phyloP scores from a whole-genome alignment of 2,329 filamentous ascomycete species.

The Penicillium sp. region DNA sequence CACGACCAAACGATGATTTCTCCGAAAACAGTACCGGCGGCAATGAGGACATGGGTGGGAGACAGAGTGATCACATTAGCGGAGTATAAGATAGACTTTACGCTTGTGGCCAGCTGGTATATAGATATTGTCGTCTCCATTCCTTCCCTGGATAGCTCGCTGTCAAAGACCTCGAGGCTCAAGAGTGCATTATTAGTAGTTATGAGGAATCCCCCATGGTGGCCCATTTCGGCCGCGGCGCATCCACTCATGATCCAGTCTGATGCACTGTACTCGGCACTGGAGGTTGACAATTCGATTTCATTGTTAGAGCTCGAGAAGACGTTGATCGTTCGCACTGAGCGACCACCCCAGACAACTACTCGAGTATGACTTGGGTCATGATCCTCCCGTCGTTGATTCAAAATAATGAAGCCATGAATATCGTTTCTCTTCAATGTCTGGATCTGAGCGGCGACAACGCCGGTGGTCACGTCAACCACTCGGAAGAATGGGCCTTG shows the following conservation, averaged over 20 bases:
- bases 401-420: slow-evolving; percentile 37
- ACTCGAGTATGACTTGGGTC: slow-evolving; percentile 20
- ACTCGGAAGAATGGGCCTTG: slow-evolving; percentile 38
- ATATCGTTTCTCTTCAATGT: slow-evolving; percentile 39
- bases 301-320: slow-evolving; percentile 19
- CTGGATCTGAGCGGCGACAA: slow-evolving; percentile 28
- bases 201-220: slow-evolving; percentile 56
- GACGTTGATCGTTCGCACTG: slow-evolving; percentile 46
- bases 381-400: slow-evolving; percentile 17
- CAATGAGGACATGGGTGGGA: slow-evolving; percentile 62
- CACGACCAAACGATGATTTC: slow-evolving; percentile 89
- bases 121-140: slow-evolving; percentile 25
- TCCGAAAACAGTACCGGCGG: slow-evolving; percentile 89
- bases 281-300: slow-evolving; percentile 29
- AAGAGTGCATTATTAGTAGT: slow-evolving; percentile 86
- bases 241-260: slow-evolving; percentile 78
- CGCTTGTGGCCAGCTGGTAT: slow-evolving; percentile 47
- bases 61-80: slow-evolving; percentile 67
- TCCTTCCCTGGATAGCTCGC: slow-evolving; percentile 14
- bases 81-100: slow-evolving; percentile 82
- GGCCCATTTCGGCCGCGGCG: slow-evolving; percentile 25
- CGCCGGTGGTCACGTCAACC: slow-evolving; percentile 33
- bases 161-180: slow-evolving; percentile 40
- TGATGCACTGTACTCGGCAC: slow-evolving; percentile 49
- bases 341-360: slow-evolving; percentile 68